Evolutionary conservation across 2,329 filamentous ascomycete species (phyloP).

Genomic region (Periglandula ipomoeae): DNA sequence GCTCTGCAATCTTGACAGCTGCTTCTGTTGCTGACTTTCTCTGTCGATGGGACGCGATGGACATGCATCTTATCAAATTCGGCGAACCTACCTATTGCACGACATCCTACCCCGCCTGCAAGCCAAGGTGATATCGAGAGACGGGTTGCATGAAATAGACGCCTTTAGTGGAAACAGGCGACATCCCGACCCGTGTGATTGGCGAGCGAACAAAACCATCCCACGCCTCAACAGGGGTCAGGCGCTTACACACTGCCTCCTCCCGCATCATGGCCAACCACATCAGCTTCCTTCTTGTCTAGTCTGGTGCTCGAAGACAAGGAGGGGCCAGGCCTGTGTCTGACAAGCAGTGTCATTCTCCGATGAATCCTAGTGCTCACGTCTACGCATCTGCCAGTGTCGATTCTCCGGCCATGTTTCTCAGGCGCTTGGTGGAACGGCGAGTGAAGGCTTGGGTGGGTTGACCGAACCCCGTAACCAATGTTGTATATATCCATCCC

Average conservation of each 20-base stretch:
- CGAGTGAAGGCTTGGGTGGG: not conserved
- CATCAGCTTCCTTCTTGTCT: not conserved
- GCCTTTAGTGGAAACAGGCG: conserved; percentile 20
- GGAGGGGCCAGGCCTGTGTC: not conserved
- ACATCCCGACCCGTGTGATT: conserved; percentile 20
- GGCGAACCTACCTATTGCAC: no score
- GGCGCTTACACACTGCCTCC: conserved; percentile 18
- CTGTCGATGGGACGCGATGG: no score
- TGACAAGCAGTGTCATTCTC: not conserved
- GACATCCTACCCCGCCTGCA: conserved; percentile 5
- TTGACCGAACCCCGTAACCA: not conserved
- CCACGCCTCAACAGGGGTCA: conserved; percentile 9
- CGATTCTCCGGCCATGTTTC: not conserved
- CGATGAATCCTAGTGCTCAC: not conserved
- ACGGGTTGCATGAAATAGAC: conserved; percentile 19
- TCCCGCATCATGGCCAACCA: conserved; percentile 3
- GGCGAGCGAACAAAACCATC: conserved; percentile 9
- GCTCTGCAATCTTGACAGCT: not conserved
- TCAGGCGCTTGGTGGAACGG: not conserved
- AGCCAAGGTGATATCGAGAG: conserved; percentile 6
- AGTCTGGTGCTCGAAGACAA: not conserved
- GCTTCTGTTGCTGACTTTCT: not conserved
- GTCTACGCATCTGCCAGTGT: not conserved
- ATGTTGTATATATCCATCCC: conserved; percentile 1
- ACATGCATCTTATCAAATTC: no score